A percentile compares a stretch with the other conserved stretches of the same genome.
Conservation (phyloP, 345 rosid genomes). For the Eucalyptus cladocalyx region DNA sequence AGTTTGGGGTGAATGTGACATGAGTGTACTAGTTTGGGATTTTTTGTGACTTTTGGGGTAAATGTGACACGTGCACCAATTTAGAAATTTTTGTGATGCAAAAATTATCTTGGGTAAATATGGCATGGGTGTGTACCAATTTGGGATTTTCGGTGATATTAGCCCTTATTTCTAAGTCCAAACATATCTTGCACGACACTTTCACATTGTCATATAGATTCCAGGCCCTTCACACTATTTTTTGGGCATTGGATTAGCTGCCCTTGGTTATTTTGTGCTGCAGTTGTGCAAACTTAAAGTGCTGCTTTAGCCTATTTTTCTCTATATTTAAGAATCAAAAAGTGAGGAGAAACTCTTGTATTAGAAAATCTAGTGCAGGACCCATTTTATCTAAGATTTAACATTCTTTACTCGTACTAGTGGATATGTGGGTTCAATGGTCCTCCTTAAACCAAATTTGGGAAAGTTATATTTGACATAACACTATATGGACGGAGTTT, state of each 20-base stretch:
- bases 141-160: not conserved
- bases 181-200: not conserved
- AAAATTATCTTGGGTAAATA: not conserved
- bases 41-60: not conserved
- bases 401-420: not conserved
- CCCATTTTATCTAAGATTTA: not conserved
- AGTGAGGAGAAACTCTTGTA: not conserved
- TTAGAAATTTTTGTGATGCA: not conserved
- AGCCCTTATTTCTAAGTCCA: not conserved
- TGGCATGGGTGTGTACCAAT: not conserved
- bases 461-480: not conserved
- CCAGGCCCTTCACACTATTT: not conserved
- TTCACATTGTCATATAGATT: not conserved
- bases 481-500: not conserved
- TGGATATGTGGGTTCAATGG: not conserved
- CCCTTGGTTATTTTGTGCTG: not conserved
- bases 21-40: not conserved
- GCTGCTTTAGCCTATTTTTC: not conserved
- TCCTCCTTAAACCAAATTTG: not conserved
- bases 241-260: not conserved
- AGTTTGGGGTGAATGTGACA: not conserved
- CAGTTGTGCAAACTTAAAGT: not conserved
- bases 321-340: not conserved
- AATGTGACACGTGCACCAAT: not conserved
- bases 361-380: not conserved